phyloP scores from a whole-genome alignment of 176 grass and related monocot genomes.

The Carex kokanica region DNA sequence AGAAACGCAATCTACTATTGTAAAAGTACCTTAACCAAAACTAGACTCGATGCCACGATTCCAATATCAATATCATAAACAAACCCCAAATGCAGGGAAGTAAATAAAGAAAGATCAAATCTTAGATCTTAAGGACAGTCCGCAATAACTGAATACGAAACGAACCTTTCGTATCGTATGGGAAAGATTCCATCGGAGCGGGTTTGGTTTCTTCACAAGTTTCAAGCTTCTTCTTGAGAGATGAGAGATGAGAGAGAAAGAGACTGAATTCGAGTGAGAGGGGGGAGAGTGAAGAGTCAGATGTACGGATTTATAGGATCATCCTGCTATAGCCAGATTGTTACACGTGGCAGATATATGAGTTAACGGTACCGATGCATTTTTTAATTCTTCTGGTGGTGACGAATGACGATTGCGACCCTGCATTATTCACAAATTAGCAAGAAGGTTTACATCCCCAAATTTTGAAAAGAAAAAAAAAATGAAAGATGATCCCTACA shows the following conservation, averaged over 20 bases:
- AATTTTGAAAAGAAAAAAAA: not conserved
- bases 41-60: not conserved
- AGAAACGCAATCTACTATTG: not conserved
- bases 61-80: not conserved
- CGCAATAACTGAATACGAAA: not conserved
- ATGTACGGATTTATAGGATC: not conserved
- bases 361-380: not conserved
- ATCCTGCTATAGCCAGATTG: not conserved
- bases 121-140: not conserved
- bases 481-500: not conserved
- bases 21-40: not conserved
- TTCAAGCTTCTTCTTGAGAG: not conserved
- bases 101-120: not conserved
- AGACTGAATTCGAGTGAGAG: not conserved
- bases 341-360: not conserved
- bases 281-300: not conserved
- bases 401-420: not conserved
- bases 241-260: not conserved
- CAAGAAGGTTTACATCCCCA: not conserved
- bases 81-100: not conserved
- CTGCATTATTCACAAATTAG: not conserved
- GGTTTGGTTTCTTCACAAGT: conserved; percentile 14
- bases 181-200: not conserved
- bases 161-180: not conserved
- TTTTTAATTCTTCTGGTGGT: not conserved